Conservation (phyloP, 1,284 basidiomycete genomes). For the Apiotrichum brassicae region DNA sequence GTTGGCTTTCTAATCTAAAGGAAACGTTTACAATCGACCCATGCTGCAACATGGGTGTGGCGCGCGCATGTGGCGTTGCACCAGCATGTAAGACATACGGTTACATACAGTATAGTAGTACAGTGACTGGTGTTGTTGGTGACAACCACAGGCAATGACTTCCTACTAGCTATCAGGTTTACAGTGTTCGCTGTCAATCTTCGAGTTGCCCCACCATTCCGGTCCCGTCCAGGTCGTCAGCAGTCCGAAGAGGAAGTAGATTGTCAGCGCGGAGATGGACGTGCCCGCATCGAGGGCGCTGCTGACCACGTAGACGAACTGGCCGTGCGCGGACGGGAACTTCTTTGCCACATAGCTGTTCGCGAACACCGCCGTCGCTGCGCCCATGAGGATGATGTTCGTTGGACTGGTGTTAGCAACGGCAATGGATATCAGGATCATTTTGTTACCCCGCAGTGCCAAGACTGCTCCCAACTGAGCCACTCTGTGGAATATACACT, state of each 20-base stretch:
- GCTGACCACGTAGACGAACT: constrained; percentile 43
- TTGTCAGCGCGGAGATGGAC: constrained; percentile 48
- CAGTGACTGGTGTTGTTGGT: too few relatives aligned
- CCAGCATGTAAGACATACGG: too few relatives aligned
- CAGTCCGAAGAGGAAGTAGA: constrained; percentile 47
- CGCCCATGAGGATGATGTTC: constrained; percentile 50
- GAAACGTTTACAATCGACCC: too few relatives aligned
- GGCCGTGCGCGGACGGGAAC: constrained; percentile 32
- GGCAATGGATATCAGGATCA: too few relatives aligned
- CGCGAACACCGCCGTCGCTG: constrained; percentile 43
- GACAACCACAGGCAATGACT: too few relatives aligned
- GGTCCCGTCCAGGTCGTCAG: constrained; percentile 31
- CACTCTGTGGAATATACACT: too few relatives aligned
- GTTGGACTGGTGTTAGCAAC: constrained; percentile 43
- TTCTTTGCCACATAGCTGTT: constrained; percentile 44
- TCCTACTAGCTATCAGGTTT: constrained; percentile 33
- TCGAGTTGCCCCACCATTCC: constrained; percentile 44
- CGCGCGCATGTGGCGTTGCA: too few relatives aligned
- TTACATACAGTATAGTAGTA: too few relatives aligned
- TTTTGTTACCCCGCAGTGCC: too few relatives aligned
- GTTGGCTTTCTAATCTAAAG: too few relatives aligned
- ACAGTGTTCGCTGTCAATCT: constrained; percentile 46
- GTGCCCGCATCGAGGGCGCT: constrained; percentile 51
- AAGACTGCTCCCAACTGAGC: background rate
- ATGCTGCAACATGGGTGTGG: too few relatives aligned